A percentile compares a stretch with the other conserved stretches of the same genome.
Conservation (phyloP, 148 eudicot genomes). For the Linanthus parryae region DNA sequence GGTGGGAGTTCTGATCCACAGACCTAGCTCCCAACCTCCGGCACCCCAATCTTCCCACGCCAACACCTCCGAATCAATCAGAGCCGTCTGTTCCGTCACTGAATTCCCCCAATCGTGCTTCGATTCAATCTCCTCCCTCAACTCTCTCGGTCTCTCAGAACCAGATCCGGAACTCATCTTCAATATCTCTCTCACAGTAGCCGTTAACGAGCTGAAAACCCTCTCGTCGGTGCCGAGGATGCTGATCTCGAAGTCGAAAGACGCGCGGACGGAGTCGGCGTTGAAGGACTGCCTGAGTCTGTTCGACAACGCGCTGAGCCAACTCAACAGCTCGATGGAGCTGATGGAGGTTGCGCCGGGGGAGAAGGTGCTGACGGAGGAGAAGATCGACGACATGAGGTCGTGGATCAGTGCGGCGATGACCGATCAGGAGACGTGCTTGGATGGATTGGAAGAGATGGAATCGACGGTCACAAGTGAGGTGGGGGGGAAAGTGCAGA, state of each 20-base stretch:
- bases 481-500: conserved; percentile 35
- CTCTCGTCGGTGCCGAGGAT: conserved; percentile 17
- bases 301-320: conserved; percentile 42
- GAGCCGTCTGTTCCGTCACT: conserved; percentile 23
- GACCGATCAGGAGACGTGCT: conserved; percentile 50
- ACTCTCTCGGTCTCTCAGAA: conserved; percentile 3
- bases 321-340: conserved; percentile 23
- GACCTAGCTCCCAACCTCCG: conserved; percentile 8
- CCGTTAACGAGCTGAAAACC: conserved; percentile 12
- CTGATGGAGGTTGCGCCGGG: conserved; percentile 10
- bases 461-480: conserved; percentile 32
- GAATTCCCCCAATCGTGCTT: conserved; percentile 20
- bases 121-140: conserved; percentile 22
- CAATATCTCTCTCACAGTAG: conserved; percentile 25
- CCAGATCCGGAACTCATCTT: conserved; percentile 28
- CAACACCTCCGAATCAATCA: conserved; percentile 13
- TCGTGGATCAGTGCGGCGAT: conserved; percentile 60
- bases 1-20: conserved; percentile 7
- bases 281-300: conserved; percentile 33
- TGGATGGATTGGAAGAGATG: conserved; percentile 54
- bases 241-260: conserved; percentile 18
- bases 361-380: conserved; percentile 22
- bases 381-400: conserved; percentile 30
- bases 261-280: conserved; percentile 22
- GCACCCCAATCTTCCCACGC: background rate